phyloP scores from a whole-genome alignment of 2,329 filamentous ascomycete genomes.

The Sarocladiaceae sp. region DNA sequence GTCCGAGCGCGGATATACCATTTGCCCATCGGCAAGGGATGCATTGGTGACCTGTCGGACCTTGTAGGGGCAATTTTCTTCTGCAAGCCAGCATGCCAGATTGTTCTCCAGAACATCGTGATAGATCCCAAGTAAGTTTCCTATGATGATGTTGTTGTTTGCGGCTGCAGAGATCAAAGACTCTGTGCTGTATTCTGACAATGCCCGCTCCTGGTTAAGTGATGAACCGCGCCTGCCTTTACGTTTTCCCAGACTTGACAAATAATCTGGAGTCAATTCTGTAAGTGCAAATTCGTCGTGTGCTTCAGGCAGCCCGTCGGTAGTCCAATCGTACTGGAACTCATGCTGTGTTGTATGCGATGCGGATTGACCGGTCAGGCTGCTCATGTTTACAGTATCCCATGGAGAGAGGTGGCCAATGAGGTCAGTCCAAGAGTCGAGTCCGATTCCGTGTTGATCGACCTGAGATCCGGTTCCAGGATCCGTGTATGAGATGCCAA shows the following conservation, averaged over 20 bases:
- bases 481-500: background rate
- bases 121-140: slow-evolving; percentile 43
- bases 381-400: background rate
- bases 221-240: background rate
- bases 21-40: background rate
- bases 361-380: background rate
- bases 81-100: slow-evolving; percentile 51
- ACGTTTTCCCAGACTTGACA: background rate
- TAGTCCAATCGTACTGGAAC: background rate
- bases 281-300: background rate
- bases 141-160: slow-evolving; percentile 31
- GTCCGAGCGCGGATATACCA: background rate
- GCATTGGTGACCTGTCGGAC: slow-evolving; percentile 18
- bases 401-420: background rate
- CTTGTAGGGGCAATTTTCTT: slow-evolving; percentile 46
- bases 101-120: slow-evolving; percentile 51
- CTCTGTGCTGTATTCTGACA: slow-evolving; percentile 7
- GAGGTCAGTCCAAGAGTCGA: background rate
- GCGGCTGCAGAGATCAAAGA: slow-evolving; percentile 16
- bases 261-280: background rate
- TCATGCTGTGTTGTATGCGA: background rate
- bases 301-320: background rate
- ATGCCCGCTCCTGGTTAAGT: background rate
- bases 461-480: background rate
- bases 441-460: background rate